A percentile compares a stretch with the other conserved stretches of the same genome.
These are phyloP conservation scores for Leishmania arabica DNA, from an alignment of 208 protist genomes.

Conservation along the genomic window DNA sequence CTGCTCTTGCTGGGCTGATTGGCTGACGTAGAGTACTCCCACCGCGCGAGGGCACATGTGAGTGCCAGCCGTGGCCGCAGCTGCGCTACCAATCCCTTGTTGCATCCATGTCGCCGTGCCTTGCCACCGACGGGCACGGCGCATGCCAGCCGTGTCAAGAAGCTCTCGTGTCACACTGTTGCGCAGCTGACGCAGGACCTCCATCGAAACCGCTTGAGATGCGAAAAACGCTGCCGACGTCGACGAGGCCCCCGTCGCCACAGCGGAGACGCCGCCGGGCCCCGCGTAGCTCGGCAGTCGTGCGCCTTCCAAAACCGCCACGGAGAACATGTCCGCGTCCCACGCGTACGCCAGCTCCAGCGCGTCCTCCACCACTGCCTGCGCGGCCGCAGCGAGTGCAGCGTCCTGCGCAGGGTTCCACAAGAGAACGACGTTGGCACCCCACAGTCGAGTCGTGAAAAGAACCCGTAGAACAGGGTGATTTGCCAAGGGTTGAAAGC, in stretches of 20 bases:
- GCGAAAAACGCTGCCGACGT: constrained; percentile 20
- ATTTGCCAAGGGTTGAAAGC: constrained; percentile 43
- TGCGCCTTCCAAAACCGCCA: constrained; percentile 50
- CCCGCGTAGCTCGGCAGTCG: constrained; percentile 3
- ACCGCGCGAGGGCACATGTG: constrained; percentile 33
- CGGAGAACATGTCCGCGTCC: constrained; percentile 81
- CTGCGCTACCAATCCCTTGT: constrained; percentile 20
- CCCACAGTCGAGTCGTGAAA: constrained; percentile 72
- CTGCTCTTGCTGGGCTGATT: constrained; percentile 21
- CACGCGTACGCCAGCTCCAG: constrained; percentile 67
- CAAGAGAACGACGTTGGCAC: constrained; percentile 39
- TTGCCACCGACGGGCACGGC: constrained; percentile 39
- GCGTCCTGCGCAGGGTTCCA: not conserved
- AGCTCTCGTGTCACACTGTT: constrained; percentile 48
- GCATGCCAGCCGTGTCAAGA: constrained; percentile 39
- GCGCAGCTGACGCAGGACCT: constrained; percentile 67
- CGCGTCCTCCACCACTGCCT: constrained; percentile 58
- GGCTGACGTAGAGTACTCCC: constrained; percentile 30
- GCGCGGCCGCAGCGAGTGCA: not conserved
- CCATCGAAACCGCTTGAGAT: constrained; percentile 37
- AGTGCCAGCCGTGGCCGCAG: constrained; percentile 14
- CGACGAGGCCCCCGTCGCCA: constrained; percentile 4
- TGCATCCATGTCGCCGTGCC: constrained; percentile 45
- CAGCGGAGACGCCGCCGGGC: not conserved
- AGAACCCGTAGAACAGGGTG: constrained; percentile 47